Conservation (phyloP, 495 filamentous ascomycete species). For the Penicillium canariense region DNA sequence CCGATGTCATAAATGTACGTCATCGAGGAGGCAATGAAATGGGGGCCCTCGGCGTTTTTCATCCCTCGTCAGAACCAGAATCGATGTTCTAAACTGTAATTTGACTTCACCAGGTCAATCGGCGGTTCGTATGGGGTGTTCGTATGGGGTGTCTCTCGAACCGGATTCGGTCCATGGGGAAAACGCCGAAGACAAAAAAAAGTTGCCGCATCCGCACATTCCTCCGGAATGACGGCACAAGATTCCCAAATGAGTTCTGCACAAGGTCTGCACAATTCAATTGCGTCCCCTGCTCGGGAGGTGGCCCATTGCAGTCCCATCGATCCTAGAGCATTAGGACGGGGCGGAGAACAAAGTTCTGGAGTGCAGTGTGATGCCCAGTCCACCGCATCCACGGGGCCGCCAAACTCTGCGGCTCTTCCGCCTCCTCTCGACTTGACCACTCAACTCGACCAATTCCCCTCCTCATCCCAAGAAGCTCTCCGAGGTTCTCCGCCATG, state of each 20-base stretch:
- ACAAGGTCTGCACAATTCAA: too few species aligned
- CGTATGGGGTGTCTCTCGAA: background rate
- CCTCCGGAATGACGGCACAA: background rate
- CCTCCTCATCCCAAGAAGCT: background rate
- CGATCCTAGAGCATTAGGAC: too few species aligned
- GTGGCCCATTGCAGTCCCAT: too few species aligned
- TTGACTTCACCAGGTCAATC: background rate
- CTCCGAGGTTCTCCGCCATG: slow-evolving; percentile 20
- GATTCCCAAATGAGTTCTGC: background rate
- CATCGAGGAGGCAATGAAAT: slow-evolving; percentile 11
- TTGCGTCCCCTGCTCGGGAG: too few species aligned
- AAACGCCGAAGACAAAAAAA: background rate
- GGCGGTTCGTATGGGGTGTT: background rate
- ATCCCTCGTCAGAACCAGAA: background rate
- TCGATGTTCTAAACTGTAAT: background rate
- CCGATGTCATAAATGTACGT: too few species aligned
- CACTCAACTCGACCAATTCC: background rate
- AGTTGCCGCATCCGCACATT: slow-evolving; percentile 17
- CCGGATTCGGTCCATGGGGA: background rate
- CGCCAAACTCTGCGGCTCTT: slow-evolving; percentile 10
- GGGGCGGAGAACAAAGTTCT: too few species aligned
- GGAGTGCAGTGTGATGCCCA: background rate
- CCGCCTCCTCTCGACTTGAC: slow-evolving; percentile 1
- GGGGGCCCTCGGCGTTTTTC: too few species aligned
- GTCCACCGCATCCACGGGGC: slow-evolving; percentile 1